Conservation (phyloP, 73 alveolate species). For the Tetrahymena thermophila region DNA sequence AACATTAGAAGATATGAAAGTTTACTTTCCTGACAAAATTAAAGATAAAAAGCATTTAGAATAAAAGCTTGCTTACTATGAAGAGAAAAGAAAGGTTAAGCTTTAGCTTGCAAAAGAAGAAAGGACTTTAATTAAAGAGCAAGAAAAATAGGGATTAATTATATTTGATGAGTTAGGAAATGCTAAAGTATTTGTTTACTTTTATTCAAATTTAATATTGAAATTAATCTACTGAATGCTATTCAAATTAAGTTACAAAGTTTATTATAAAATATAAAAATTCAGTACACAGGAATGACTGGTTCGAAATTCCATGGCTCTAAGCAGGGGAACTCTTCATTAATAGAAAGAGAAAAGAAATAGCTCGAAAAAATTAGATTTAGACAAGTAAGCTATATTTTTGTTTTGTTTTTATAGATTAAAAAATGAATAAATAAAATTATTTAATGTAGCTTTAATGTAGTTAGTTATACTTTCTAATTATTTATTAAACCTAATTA, state of each 20-base stretch:
- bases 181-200: neutral
- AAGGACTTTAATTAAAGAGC: slow-evolving; percentile 8
- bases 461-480: neutral
- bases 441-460: neutral
- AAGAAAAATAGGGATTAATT: neutral
- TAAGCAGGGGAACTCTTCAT: neutral
- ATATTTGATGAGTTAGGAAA: neutral
- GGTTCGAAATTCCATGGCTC: neutral
- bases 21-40: slow-evolving; percentile 12
- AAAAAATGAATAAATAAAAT: too few relatives aligned
- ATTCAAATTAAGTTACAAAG: neutral
- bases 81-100: slow-evolving; percentile 37
- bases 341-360: neutral
- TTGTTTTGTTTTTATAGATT: neutral
- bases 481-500: neutral
- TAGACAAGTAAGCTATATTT: neutral
- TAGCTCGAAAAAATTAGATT: neutral
- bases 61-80: slow-evolving; percentile 3
- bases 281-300: neutral
- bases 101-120: slow-evolving; percentile 22
- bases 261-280: neutral
- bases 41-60: slow-evolving; percentile 29
- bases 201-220: neutral
- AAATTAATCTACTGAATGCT: neutral
- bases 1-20: slow-evolving; percentile 31